Evolutionary conservation across 75 land plant species (phyloP).

Genomic region (Gnetum montanum): DNA sequence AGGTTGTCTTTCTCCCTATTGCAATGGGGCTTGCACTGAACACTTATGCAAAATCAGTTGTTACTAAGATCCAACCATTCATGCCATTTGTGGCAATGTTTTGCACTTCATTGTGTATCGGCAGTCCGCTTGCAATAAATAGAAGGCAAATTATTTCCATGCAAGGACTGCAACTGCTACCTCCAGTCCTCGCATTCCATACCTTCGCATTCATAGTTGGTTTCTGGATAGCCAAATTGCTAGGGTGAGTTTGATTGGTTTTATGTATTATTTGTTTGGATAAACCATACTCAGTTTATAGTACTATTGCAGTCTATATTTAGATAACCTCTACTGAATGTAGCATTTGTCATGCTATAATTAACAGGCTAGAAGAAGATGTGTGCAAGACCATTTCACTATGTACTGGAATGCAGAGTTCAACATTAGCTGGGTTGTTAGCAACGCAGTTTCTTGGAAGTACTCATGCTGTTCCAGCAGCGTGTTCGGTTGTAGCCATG

Average conservation of each 20-base stretch:
- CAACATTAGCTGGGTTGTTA: constrained; percentile 90
- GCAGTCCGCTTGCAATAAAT: constrained; percentile 92
- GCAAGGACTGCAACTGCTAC: constrained; percentile 59
- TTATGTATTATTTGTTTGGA: too few species aligned
- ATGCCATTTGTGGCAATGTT: constrained; percentile 96
- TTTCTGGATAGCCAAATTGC: constrained; percentile 74
- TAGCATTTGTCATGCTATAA: too few species aligned
- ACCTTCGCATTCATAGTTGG: constrained; percentile 60
- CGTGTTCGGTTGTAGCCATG: constrained; percentile 96
- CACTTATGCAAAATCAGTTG: constrained; percentile 90
- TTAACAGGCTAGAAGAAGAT: constrained; percentile 67
- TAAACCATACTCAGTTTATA: too few species aligned
- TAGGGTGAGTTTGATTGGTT: too few species aligned
- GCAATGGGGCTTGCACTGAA: constrained; percentile 66
- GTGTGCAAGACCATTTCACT: constrained; percentile 70
- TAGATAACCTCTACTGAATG: too few species aligned
- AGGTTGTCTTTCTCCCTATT: constrained; percentile 91
- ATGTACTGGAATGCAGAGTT: constrained; percentile 99
- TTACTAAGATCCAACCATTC: constrained; percentile 53
- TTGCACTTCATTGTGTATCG: constrained; percentile 93
- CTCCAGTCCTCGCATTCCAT: constrained; percentile 81
- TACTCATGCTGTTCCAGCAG: constrained; percentile 92
- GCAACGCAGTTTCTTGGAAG: constrained; percentile 92
- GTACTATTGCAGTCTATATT: too few species aligned
- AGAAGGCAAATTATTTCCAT: constrained; percentile 43